These are phyloP conservation scores for Xylaria digitata DNA, from an alignment of 2,329 filamentous ascomycete genomes.

Conservation along the genomic window DNA sequence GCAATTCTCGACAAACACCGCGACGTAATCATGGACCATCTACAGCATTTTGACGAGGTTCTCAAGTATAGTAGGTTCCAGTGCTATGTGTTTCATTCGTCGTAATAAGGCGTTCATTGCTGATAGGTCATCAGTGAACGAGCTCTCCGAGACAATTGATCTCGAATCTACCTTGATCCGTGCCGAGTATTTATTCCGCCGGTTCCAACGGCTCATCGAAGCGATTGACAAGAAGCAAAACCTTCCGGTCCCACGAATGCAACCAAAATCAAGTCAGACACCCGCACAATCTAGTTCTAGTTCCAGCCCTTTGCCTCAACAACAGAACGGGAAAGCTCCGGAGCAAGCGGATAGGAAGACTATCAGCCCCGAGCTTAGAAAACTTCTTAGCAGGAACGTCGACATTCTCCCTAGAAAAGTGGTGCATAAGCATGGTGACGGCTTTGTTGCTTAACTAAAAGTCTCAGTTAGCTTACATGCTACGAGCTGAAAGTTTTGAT, in stretches of 20 bases:
- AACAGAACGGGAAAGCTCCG: slow-evolving; percentile 52
- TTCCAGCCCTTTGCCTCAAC: slow-evolving; percentile 31
- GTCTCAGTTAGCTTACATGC: slow-evolving; percentile 1
- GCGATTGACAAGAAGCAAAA: slow-evolving; percentile 91
- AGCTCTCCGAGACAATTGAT: slow-evolving; percentile 93
- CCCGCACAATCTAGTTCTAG: slow-evolving; percentile 41
- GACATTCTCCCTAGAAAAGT: slow-evolving; percentile 48
- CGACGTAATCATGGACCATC: slow-evolving; percentile 94
- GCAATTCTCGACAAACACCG: slow-evolving; percentile 95
- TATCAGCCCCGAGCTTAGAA: slow-evolving; percentile 68
- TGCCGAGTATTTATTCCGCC: slow-evolving; percentile 87
- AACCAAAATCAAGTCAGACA: slow-evolving; percentile 35
- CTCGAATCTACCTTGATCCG: slow-evolving; percentile 86
- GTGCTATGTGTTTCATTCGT: background rate
- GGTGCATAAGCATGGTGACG: slow-evolving; percentile 45
- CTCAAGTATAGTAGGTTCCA: slow-evolving; percentile 86
- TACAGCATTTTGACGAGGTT: slow-evolving; percentile 95
- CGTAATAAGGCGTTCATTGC: slow-evolving; percentile 34
- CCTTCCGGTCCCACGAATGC: slow-evolving; percentile 71
- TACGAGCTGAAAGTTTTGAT: slow-evolving; percentile 32
- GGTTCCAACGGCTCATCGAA: slow-evolving; percentile 89
- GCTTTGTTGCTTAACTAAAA: slow-evolving; percentile 38
- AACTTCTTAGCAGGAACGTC: slow-evolving; percentile 59
- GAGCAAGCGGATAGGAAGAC: slow-evolving; percentile 59
- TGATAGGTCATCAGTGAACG: slow-evolving; percentile 75